Evolutionary conservation across 768 basidiomycete genomes (phyloP), one percentile per base, ranked within the genome.

Genomic region (Amyloporia xantha): DNA sequence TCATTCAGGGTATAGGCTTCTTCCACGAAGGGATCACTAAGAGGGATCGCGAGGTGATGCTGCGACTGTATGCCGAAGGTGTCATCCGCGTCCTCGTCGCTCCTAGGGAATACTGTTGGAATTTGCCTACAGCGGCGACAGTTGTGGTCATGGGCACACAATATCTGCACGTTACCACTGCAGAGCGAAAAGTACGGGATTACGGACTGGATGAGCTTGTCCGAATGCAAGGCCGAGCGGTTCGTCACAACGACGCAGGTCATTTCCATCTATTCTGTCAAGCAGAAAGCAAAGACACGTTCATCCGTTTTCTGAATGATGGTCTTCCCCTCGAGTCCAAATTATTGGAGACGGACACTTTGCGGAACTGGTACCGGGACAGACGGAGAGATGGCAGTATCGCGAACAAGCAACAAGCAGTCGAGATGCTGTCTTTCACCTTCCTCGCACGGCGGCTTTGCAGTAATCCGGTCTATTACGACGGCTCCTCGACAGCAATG

Each of bases 81-180:
- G 69, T 88, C 33, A 61, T 97, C 36, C 81, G 83, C 5, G 85
- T 93, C 11, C 71, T 99, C 23, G 71, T 98, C 52, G 84, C 81
- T 0, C 84, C 94, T 3, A 79, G 84, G 30, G 91, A 94, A 36
- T 74, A 83, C 12, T 91, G 88, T 62, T 95, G 93, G 93, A 81
- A 78, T 24, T 63, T 97, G n/a, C 92, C 94, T 17, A 79, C 93
- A 15, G 79, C 83, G 45, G 90, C 89, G 1, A 78, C 78, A 5
- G 94, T 98, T 13, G 72, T 98, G 30, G 84, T 91, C 39, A 86
- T 98, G 85, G 88, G 91, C 15, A 91, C 94, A 3, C 96, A 99
- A 64, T 95, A 90, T 64, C 64, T 83, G 21, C 71, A 78, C 48
- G 56, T 72, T 5, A 69, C 73, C 35, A 73, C 68, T 12, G 61